Percentiles rank a stretch among this genome's conserved stretches.
These are phyloP conservation scores for Excoecaria cochinchinensis DNA, from an alignment of 345 rosid species.

Conservation along the genomic window DNA sequence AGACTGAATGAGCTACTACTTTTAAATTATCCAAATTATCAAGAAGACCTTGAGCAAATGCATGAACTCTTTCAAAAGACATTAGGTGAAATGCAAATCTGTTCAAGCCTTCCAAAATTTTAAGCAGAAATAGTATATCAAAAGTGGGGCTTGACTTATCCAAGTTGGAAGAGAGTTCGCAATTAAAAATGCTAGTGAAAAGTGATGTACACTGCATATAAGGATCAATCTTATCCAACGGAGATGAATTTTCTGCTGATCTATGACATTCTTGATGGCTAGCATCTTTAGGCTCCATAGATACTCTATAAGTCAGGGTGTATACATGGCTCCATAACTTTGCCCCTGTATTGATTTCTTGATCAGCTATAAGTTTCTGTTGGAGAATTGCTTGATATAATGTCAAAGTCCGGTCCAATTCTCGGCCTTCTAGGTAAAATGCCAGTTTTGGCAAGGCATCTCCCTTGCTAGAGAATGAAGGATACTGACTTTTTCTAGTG, in stretches of 20 bases:
- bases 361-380: slow-evolving; percentile 55
- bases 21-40: slow-evolving; percentile 61
- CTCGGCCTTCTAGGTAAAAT: slow-evolving; percentile 67
- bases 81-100: slow-evolving; percentile 63
- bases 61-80: slow-evolving; percentile 53
- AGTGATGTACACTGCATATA: slow-evolving; percentile 35
- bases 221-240: slow-evolving; percentile 25
- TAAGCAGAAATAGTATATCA: slow-evolving; percentile 69
- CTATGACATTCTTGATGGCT: slow-evolving; percentile 25
- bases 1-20: slow-evolving; percentile 48
- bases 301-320: slow-evolving; percentile 57
- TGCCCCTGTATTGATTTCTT: slow-evolving; percentile 42
- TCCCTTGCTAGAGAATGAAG: slow-evolving; percentile 34
- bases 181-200: slow-evolving; percentile 52
- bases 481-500: slow-evolving; percentile 22
- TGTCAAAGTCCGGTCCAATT: slow-evolving; percentile 52
- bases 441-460: slow-evolving; percentile 43
- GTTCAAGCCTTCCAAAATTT: slow-evolving; percentile 72
- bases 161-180: slow-evolving; percentile 49
- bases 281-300: slow-evolving; percentile 31
- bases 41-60: slow-evolving; percentile 63
- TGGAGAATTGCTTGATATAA: slow-evolving; percentile 81
- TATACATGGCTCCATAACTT: slow-evolving; percentile 64
- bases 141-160: slow-evolving; percentile 55
- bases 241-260: slow-evolving; percentile 22